Base-by-base conservation (phyloP, 1,284 basidiomycete genomes). In the Neonothopanus nambi region DNA sequence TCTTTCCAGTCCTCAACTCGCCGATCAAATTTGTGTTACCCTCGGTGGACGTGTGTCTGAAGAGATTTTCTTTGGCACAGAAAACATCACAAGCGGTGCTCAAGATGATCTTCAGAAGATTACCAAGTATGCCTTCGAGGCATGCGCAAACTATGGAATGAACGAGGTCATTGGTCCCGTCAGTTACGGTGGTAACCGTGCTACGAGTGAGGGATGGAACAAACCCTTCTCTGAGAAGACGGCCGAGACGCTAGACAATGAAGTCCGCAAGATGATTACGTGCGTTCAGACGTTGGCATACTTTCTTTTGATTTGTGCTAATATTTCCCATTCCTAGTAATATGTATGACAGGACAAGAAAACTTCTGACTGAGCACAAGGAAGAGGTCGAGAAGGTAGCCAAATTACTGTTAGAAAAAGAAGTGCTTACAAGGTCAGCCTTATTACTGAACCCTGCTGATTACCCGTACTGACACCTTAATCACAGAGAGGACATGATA, bases 181-280 rank as follows among this genome's bases (percentile, higher is more conserved):
- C 59, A 95, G 91, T 63, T 99, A 98, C 68, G 94, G 94, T 52
- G 89, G 90, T 30, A 81, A 85, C 45, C 85, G 93, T 61, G 87
- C 86, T 33, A 82, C 92, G 44, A 87, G 87, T 53, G 95, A 98
- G 69, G 79, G 82, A 35, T 96, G 95, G 88, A 93, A 93, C 61
- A 99, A 99, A 71, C 96, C 96, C 1, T 99, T 98, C 79, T 95
- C 91, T 60, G 96, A 99, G 80, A 91, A 91, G 70, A 99, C 96
- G 0, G 93, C 91, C 1, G 91, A 98, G 75, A 90, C 94, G 77
- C 76, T 99, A 15, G 96, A 99, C 67, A 72, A 73, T 23, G 92
- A 92, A 71, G 95, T 99, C 13, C 87, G 94, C 67, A 95, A 93
- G 78, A 95, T 99, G 92, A 93, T 99, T 61, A 84, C 81, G 79